These are phyloP conservation scores for Musa beccarii DNA, from an alignment of 176 grass and related monocot species.

Conservation along the genomic window DNA sequence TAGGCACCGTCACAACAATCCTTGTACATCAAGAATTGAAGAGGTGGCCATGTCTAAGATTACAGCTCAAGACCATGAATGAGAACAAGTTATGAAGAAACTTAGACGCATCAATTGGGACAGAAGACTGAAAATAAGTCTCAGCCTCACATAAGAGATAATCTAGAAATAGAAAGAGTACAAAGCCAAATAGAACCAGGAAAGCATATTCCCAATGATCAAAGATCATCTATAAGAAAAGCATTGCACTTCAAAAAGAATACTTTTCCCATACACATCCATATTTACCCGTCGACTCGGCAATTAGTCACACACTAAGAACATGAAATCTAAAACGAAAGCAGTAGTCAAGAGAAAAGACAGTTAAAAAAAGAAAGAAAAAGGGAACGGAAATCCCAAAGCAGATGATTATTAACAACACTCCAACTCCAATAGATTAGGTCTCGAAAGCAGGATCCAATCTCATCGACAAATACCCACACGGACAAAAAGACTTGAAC, in stretches of 20 bases:
- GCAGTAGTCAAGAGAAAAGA: background rate
- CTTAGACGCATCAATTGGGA: too few relatives aligned
- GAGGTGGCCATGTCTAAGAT: too few relatives aligned
- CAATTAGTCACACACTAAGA: background rate
- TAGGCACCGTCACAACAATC: too few relatives aligned
- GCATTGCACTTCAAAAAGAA: constrained; percentile 17
- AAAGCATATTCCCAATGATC: constrained; percentile 19
- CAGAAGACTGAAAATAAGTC: too few relatives aligned
- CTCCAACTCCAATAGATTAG: background rate
- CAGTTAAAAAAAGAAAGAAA: background rate
- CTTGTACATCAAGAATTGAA: too few relatives aligned
- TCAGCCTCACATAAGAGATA: too few relatives aligned
- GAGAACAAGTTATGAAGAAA: too few relatives aligned
- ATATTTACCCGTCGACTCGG: background rate
- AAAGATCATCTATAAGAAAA: constrained; percentile 9
- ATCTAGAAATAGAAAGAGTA: background rate
- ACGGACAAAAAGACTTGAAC: background rate
- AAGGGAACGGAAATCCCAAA: background rate
- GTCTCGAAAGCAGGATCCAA: background rate
- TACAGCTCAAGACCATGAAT: too few relatives aligned
- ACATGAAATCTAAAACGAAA: background rate
- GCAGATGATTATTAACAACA: background rate
- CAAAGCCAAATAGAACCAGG: background rate
- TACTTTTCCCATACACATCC: background rate
- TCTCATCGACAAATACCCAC: too few relatives aligned